Evolutionary conservation across 2,329 filamentous ascomycete species (phyloP), one percentile per base, ranked within the genome.

Genomic region (Monosporascus sp.): DNA sequence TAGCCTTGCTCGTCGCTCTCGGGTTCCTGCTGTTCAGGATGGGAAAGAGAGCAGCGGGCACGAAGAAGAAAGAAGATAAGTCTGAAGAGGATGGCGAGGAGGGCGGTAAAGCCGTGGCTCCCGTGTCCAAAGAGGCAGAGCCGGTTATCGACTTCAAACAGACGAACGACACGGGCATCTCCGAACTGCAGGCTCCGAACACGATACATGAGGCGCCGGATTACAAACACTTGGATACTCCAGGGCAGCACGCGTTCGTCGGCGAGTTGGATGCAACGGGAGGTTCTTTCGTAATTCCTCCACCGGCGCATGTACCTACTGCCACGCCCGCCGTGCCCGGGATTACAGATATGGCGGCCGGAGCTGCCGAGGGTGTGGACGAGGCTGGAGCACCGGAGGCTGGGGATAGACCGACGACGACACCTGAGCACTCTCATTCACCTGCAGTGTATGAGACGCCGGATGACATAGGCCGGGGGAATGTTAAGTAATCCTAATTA

Each of bases 201-300:
- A n/a, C 27, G 17, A 37, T 52, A n/a, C 50, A 52, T 22, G 50
- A 52, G 44, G 50, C 36, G 26, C 50, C 50, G 20, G 50, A 52
- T 34, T 48, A 52, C 22, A 52, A 41, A 14, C 43, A 34, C 3
- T 31, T 52, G n/a, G 43, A 38, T 3, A 19, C 44, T 24, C 43
- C 50, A 7, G 50, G 41, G 3, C 19, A 20, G 27, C 36, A 31
- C 24, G 43, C 22, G 31, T 52, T 48, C 22, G 43, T 48, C 24
- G 40, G 43, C 50, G 50, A 52, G 27, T 46, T 52, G 43, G 50
- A 52, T 38, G 50, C 50, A 9, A 52, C 50, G n/a, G 50, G 50
- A 4, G 50, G 50, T 20, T 47, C 43, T 16, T 52, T 52, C 34
- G 44, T 48, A 17, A 11, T 52, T 37, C 50, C 50, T 8, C 44